A percentile compares a stretch with the other conserved stretches of the same genome.
phyloP scores from a whole-genome alignment of 1,284 basidiomycete species.

The Lignosus rhinocerotis region DNA sequence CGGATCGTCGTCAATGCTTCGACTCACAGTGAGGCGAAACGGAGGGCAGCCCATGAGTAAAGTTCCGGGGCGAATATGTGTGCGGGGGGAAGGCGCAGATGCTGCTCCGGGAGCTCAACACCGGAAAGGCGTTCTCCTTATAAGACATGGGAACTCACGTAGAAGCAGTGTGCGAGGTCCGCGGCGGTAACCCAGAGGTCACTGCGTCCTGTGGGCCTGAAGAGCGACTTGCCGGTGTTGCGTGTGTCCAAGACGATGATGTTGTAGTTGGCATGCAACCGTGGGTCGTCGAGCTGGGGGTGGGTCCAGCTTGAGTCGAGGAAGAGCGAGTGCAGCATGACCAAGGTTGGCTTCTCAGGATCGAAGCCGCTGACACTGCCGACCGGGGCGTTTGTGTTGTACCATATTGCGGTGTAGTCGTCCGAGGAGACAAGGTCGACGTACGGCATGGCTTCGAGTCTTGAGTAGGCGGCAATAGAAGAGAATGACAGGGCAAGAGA shows the following conservation, averaged over 20 bases:
- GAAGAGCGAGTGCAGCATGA: constrained; percentile 66
- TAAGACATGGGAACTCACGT: constrained; percentile 41
- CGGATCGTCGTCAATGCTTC: not conserved
- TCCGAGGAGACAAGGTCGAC: constrained; percentile 62
- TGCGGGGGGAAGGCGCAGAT: constrained; percentile 60
- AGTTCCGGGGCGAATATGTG: constrained; percentile 68
- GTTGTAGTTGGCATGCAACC: constrained; percentile 59
- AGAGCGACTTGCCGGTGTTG: constrained; percentile 60
- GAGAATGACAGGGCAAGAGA: not conserved
- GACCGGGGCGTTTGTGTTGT: constrained; percentile 59
- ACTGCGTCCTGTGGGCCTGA: constrained; percentile 53
- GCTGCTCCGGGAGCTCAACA: constrained; percentile 37
- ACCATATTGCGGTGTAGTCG: constrained; percentile 72
- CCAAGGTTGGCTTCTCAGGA: constrained; percentile 59
- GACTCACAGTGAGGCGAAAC: constrained; percentile 62
- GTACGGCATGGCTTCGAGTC: constrained; percentile 55
- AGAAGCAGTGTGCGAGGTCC: constrained; percentile 65
- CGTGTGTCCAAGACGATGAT: constrained; percentile 74
- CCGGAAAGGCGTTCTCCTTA: not conserved
- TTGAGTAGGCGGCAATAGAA: constrained; percentile 5
- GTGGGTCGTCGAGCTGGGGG: constrained; percentile 65
- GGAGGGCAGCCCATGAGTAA: constrained; percentile 41
- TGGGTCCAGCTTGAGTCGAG: constrained; percentile 70
- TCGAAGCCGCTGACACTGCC: constrained; percentile 66
- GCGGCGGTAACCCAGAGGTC: constrained; percentile 78